These are phyloP conservation scores for Gossypium mustelinum DNA, from an alignment of 345 rosid genomes.

Conservation along the genomic window DNA sequence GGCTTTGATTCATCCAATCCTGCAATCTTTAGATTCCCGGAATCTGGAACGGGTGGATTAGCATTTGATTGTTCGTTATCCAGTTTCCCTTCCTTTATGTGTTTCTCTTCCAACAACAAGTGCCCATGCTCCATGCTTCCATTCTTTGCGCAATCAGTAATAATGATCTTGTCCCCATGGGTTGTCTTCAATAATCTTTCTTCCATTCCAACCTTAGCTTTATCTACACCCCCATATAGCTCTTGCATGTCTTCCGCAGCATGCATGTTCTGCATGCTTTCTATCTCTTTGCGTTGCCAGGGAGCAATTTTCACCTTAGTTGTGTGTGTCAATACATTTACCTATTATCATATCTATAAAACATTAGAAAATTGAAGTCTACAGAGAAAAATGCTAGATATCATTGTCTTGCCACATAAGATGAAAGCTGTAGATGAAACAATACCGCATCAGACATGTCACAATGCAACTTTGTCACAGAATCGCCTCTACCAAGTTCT, in stretches of 20 bases:
- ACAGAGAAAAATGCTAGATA: neutral
- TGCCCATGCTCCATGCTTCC: neutral
- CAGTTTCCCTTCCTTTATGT: slow-evolving; percentile 11
- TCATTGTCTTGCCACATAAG: neutral
- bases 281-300: slow-evolving; percentile 29
- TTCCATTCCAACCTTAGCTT: neutral
- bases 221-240: slow-evolving; percentile 12
- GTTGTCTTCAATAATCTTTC: neutral
- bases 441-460: slow-evolving; percentile 60
- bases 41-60: neutral
- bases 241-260: slow-evolving; percentile 28
- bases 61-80: slow-evolving; percentile 13
- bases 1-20: neutral
- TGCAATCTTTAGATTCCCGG: neutral
- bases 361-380: neutral
- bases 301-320: slow-evolving; percentile 36
- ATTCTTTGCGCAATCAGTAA: slow-evolving; percentile 7
- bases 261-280: slow-evolving; percentile 25
- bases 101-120: slow-evolving; percentile 1
- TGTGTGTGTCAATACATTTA: slow-evolving; percentile 48
- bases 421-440: neutral
- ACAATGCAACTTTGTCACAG: slow-evolving; percentile 52
- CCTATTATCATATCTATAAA: slow-evolving; percentile 22
- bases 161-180: neutral
- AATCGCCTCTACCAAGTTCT: slow-evolving; percentile 62